Conservation (phyloP, 352 stramenopile species). For the Thraustochytrium striatum region DNA sequence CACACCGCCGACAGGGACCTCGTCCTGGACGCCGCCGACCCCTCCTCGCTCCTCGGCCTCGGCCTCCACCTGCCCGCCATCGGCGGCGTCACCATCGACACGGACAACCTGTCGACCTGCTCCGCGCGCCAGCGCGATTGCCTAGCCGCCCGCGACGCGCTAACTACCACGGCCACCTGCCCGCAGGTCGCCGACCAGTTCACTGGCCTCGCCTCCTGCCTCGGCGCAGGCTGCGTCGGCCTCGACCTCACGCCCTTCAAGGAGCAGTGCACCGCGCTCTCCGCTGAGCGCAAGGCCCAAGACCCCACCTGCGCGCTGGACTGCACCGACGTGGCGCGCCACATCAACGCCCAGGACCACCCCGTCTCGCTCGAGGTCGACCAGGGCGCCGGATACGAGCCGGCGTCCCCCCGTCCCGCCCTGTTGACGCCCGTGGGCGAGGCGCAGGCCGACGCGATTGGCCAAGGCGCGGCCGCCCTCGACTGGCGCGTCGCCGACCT, state of each 20-base stretch:
- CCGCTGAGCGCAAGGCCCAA: neutral
- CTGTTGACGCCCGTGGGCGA: neutral
- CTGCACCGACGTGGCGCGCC: constrained; percentile 8
- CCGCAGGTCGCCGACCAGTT: neutral
- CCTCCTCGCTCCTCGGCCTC: neutral
- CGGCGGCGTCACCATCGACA: neutral
- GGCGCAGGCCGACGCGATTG: neutral
- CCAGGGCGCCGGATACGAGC: neutral
- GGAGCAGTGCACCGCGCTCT: neutral
- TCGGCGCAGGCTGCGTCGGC: neutral
- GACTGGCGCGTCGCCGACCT: neutral
- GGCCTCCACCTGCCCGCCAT: neutral
- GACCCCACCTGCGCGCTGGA: neutral
- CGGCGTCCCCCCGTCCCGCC: neutral
- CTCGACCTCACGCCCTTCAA: constrained; percentile 20
- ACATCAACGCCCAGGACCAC: constrained; percentile 35
- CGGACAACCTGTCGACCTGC: neutral
- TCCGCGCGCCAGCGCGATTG: neutral
- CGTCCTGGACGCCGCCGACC: constrained; percentile 1
- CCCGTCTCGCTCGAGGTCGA: neutral
- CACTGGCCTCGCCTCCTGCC: constrained; percentile 14
- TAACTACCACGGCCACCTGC: constrained; percentile 9
- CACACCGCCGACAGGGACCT: neutral
- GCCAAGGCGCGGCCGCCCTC: neutral
- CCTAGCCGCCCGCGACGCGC: neutral